Evolutionary conservation across 257 asterid species (phyloP), one percentile per base, ranked within the genome.

Genomic region (Prunella vulgaris): DNA sequence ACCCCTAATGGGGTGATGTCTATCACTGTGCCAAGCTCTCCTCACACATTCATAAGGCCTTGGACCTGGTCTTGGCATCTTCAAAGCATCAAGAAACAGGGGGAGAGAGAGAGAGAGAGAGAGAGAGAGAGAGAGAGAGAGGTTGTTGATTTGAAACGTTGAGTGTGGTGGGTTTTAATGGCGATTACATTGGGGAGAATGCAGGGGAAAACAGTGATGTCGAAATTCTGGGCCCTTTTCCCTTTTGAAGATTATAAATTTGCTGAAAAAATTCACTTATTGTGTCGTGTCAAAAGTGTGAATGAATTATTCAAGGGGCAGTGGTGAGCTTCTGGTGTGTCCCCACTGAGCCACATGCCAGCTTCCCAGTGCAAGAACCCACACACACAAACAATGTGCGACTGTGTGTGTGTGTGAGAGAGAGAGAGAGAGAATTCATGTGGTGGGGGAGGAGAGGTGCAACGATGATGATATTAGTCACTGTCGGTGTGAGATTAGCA

Each of bases 11-110:
- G 96, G 98, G 5, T 83, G 93, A 83, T 85, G 95, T 51, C 85
- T 85, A 10, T 90, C 98, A 70, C 98, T 88, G 72, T 93, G 98
- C 98, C 98, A 93, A 86, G 95, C 98, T 88, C 90, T 90, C 63
- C 88, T 85, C 53, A 86, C 93, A 85, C 98, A 93, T 79, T 93
- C 98, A 67, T 86, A 93, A 5, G n/a, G n/a, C n/a, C n/a, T n/a
- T n/a, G n/a, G n/a, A n/a, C n/a, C n/a, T n/a, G 98, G 93, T 64
- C 95, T 88, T 24, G 97, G 95, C 98, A 90, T 92, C 80, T 76
- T 78, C 79, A 72, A 72, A 66, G 73, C 22, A 80, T 46, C 62
- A 60, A 10, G 25, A 20, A 63, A n/a, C n/a, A n/a, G n/a, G 51
- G 3, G 32, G 4, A 27, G 49, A 33, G 59, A 25, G 2, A 20